These are phyloP conservation scores for Nemania abortiva DNA, from an alignment of 2,329 filamentous ascomycete genomes.

Conservation along the genomic window DNA sequence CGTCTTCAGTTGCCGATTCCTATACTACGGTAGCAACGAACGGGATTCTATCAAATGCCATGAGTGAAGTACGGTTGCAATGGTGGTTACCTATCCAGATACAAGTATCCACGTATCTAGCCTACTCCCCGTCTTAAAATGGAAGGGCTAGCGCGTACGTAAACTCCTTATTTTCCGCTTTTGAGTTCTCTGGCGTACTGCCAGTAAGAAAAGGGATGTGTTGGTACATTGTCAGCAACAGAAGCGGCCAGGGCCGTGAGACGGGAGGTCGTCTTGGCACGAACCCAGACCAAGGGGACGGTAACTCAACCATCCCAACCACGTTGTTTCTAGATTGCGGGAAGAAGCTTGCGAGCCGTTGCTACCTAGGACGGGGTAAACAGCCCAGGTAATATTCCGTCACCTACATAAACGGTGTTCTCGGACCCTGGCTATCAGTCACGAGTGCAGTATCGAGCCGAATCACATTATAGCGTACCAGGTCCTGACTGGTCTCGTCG, in stretches of 20 bases:
- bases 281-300: slow-evolving; percentile 49
- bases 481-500: neutral
- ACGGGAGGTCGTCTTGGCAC: slow-evolving; percentile 48
- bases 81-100: slow-evolving; percentile 3
- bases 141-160: slow-evolving; percentile 43
- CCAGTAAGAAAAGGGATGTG: slow-evolving; percentile 31
- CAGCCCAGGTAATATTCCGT: slow-evolving; percentile 4
- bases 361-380: slow-evolving; percentile 15
- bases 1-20: neutral
- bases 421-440: slow-evolving; percentile 11
- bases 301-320: slow-evolving; percentile 46
- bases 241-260: slow-evolving; percentile 34
- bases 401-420: neutral
- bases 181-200: slow-evolving; percentile 34
- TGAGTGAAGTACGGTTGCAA: neutral
- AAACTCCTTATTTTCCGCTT: slow-evolving; percentile 43
- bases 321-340: slow-evolving; percentile 43
- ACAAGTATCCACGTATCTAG: slow-evolving; percentile 18
- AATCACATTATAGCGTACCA: neutral
- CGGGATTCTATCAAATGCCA: slow-evolving; percentile 3
- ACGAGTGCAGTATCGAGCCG: slow-evolving; percentile 2
- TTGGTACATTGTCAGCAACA: neutral
- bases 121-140: slow-evolving; percentile 22
- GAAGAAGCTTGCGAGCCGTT: slow-evolving; percentile 40
- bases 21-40: neutral